Base-by-base conservation (phyloP, 225 moss, liverwort and hornwort species). In the Marchantia paleacea region DNA sequence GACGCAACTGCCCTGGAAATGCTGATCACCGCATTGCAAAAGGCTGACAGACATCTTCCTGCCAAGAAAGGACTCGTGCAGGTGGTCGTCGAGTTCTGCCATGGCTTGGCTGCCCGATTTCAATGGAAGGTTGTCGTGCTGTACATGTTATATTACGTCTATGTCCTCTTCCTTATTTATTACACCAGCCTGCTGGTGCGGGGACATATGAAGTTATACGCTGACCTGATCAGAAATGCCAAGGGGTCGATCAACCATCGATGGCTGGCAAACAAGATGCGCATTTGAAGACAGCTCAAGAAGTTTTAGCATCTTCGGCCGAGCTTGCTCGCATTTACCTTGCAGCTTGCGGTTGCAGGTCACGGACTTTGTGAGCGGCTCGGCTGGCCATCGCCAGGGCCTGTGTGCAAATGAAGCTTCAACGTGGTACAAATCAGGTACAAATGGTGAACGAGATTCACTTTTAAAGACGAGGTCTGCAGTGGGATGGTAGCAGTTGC, bases 31-130 rank as follows among this genome's bases (percentile, higher is more conserved):
- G 58, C 76, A 22, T 10, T 76, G 76, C 76, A 76, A 9, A 60
- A 30, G 31, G 76, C 76, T 30, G 76, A 61, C 31, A 57, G 60
- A 47, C 76, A 76, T 76, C 57, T 76, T 60, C 30, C 54, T 31
- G 25, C 26, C 50, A 73, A 29, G 15, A 70, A 0, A 18, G 22
- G 70, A 14, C 31, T 70, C 7, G 13, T 19, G 15, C 70, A 39
- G 8, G 19, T 16, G 10, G 8, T 70, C 7, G 13, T 70, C 16
- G 19, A 47, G 31, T 28, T 15, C 0, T 53, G 0, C 29, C 16
- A 39, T 39, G 39, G 39, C 39, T 39, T 39, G 39, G 39, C 39
- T 39, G 5, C 39, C 39, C 39, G 39, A 39, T 39, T 13, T 52
- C 53, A 55, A 13, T 24, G 53, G 26, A 55, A 54, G 53, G 13